These are phyloP conservation scores for Neurospora cerealis DNA, from an alignment of 495 filamentous ascomycete species.

Conservation along the genomic window DNA sequence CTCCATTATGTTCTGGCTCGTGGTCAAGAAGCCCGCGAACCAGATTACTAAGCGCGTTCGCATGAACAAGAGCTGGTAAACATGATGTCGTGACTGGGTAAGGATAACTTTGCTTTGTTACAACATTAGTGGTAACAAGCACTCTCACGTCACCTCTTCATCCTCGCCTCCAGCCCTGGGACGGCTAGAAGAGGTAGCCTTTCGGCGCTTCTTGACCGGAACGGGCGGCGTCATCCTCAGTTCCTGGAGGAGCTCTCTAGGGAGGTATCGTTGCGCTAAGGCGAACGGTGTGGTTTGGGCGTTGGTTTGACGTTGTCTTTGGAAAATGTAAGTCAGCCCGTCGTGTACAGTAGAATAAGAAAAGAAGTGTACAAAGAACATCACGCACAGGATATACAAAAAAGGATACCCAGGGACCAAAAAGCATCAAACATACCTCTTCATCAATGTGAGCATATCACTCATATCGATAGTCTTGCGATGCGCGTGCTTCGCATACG, in stretches of 20 bases:
- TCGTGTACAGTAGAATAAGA: conserved; percentile 21
- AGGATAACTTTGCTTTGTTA: background rate
- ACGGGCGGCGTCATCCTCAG: conserved; percentile 60
- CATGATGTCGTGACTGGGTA: background rate
- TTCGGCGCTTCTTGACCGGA: conserved; percentile 11
- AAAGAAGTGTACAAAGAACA: conserved; percentile 9
- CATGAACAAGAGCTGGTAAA: conserved; percentile 71
- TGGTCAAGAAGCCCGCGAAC: conserved; percentile 72
- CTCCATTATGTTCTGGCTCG: conserved; percentile 89
- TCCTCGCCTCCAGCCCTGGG: conserved; percentile 6
- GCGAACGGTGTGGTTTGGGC: conserved; percentile 67
- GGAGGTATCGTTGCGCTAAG: conserved; percentile 70
- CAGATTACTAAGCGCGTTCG: conserved; percentile 65
- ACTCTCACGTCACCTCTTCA: conserved; percentile 17
- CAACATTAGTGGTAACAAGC: background rate
- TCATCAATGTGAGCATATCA: conserved; percentile 73
- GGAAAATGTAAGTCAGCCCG: conserved; percentile 7
- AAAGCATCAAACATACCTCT: conserved; percentile 49
- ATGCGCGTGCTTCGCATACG: conserved; percentile 72
- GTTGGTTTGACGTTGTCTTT: conserved; percentile 70
- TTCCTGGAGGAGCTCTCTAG: conserved; percentile 72
- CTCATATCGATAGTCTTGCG: conserved; percentile 78
- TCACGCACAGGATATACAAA: conserved; percentile 2
- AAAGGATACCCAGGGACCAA: conserved; percentile 16
- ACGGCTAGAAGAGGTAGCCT: background rate